Evolutionary conservation across 129 eudicot genomes (phyloP).

Genomic region (Daucus carota): DNA sequence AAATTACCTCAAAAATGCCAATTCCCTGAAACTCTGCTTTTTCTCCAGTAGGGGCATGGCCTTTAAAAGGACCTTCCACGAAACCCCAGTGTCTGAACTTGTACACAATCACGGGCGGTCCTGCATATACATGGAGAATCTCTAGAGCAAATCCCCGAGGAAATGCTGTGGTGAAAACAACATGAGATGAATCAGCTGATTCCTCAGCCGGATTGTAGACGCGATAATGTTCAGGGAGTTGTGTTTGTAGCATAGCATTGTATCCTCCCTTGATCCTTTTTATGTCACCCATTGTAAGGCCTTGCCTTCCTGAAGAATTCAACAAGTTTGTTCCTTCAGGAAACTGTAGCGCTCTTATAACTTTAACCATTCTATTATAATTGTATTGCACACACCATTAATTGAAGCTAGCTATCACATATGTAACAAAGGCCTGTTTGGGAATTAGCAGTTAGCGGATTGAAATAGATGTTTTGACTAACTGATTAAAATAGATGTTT

Average conservation of each 20-base stretch:
- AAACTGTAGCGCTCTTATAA: neutral
- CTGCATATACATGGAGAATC: constrained; percentile 75
- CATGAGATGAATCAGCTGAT: constrained; percentile 35
- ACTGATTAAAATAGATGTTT: no score
- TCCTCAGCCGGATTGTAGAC: constrained; percentile 52
- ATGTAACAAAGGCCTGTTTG: neutral
- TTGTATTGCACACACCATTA: neutral
- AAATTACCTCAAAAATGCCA: constrained; percentile 43
- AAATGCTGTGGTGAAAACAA: constrained; percentile 53
- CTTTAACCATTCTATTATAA: neutral
- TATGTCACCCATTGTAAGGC: constrained; percentile 33
- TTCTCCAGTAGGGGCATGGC: constrained; percentile 59
- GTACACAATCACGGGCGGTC: constrained; percentile 66
- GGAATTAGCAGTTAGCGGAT: no score
- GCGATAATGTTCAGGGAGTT: constrained; percentile 42
- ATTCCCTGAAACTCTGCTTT: constrained; percentile 57
- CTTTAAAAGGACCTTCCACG: constrained; percentile 81
- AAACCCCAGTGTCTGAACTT: constrained; percentile 93
- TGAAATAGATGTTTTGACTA: no score
- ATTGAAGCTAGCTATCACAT: neutral
- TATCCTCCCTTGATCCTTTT: constrained; percentile 64
- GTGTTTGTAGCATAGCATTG: constrained; percentile 65
- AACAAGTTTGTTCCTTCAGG: constrained; percentile 22
- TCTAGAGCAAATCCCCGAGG: constrained; percentile 80
- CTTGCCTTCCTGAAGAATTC: constrained; percentile 41